Evolutionary conservation across 345 rosid genomes (phyloP).

Genomic region (Kandelia obovata): DNA sequence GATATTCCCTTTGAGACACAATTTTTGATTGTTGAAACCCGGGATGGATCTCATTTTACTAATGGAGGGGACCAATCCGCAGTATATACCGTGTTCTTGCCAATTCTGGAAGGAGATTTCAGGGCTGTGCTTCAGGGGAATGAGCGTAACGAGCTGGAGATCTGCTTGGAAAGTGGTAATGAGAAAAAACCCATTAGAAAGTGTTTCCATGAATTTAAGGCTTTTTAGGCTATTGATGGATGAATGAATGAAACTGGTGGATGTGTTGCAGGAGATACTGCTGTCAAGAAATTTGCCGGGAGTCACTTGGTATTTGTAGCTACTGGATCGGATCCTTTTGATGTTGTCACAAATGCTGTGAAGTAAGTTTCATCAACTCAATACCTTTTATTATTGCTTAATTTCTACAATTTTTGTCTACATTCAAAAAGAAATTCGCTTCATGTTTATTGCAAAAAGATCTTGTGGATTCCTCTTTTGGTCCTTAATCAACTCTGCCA

Average conservation of each 20-base stretch:
- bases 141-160: conserved; percentile 52
- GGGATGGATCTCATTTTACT: conserved; percentile 42
- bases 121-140: conserved; percentile 68
- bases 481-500: too few species aligned
- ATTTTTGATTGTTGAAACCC: conserved; percentile 49
- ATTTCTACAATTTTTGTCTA: neutral
- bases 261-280: conserved; percentile 51
- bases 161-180: conserved; percentile 66
- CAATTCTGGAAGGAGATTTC: conserved; percentile 64
- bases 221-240: neutral
- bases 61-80: conserved; percentile 28
- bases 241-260: conserved; percentile 4
- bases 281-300: conserved; percentile 51
- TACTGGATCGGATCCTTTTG: conserved; percentile 60
- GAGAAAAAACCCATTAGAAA: neutral
- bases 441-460: too few species aligned
- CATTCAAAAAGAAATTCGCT: neutral
- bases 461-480: too few species aligned
- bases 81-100: conserved; percentile 47
- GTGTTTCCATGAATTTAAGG: conserved; percentile 1
- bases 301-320: conserved; percentile 54
- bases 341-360: conserved; percentile 54
- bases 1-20: conserved; percentile 70
- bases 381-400: neutral
- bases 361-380: conserved; percentile 33